These are phyloP conservation scores for Fomitopsis pinicola DNA, from an alignment of 1,284 basidiomycete species.

Conservation along the genomic window DNA sequence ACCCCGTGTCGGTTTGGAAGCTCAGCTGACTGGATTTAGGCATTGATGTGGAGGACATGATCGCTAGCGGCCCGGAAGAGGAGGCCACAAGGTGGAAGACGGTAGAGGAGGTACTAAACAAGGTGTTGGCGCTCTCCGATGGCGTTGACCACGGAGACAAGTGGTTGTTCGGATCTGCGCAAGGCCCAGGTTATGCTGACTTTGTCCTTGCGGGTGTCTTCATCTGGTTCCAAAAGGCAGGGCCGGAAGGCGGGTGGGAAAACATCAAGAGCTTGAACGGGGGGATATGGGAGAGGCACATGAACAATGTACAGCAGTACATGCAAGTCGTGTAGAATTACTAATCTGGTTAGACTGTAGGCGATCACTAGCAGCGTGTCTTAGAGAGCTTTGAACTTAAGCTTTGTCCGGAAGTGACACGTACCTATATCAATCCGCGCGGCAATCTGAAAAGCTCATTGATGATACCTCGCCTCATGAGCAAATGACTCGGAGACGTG, in stretches of 20 bases:
- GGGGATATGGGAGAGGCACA: slow-evolving; percentile 2
- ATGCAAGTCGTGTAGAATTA: background rate
- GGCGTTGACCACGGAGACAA: slow-evolving; percentile 1
- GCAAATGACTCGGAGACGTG: too few species aligned
- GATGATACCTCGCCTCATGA: too few species aligned
- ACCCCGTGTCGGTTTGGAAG: background rate
- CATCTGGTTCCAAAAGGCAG: slow-evolving; percentile 2
- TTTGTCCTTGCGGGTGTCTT: slow-evolving; percentile 3
- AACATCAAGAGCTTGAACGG: slow-evolving; percentile 1
- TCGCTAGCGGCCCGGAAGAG: background rate
- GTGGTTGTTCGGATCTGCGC: slow-evolving; percentile 1
- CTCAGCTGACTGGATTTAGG: background rate
- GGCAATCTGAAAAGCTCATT: too few species aligned
- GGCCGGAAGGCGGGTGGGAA: slow-evolving; percentile 3
- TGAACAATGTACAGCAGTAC: background rate
- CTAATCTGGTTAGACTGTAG: too few species aligned
- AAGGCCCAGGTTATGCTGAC: slow-evolving; percentile 5
- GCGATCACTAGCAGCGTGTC: too few species aligned
- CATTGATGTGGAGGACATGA: slow-evolving; percentile 1
- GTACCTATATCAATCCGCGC: too few species aligned
- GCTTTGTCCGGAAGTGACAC: too few species aligned
- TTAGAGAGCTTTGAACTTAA: too few species aligned
- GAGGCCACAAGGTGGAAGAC: slow-evolving; percentile 1
- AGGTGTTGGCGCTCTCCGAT: background rate
- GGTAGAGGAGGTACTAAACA: background rate